Evolutionary conservation across 306 rosid species (phyloP).

Genomic region (Sophora flavescens): DNA sequence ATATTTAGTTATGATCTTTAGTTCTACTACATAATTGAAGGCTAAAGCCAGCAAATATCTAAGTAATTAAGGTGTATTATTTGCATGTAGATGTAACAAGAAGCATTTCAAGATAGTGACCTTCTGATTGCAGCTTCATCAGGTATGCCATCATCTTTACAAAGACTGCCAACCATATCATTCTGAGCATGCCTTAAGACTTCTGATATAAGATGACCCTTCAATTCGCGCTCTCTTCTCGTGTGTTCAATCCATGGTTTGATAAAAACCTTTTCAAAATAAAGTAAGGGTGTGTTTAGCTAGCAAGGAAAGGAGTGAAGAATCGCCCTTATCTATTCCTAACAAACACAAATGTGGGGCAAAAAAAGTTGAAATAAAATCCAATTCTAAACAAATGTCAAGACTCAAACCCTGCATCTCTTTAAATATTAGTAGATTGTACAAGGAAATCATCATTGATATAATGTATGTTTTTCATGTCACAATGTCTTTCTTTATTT

Average conservation of each 20-base stretch:
- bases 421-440: neutral
- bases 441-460: neutral
- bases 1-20: neutral
- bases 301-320: neutral
- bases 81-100: neutral
- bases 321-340: neutral
- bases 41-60: neutral
- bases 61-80: neutral
- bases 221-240: conserved; percentile 28
- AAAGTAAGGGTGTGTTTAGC: neutral
- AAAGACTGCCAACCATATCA: conserved; percentile 31
- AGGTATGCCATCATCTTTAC: conserved; percentile 33
- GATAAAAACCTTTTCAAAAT: conserved; percentile 28
- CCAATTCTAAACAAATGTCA: no score
- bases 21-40: neutral
- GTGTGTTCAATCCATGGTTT: conserved; percentile 51
- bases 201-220: conserved; percentile 36
- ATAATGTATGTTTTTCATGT: neutral
- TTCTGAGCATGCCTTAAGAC: conserved; percentile 32
- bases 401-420: neutral
- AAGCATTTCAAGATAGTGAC: conserved; percentile 3
- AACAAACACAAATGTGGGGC: neutral
- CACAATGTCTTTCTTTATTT: neutral
- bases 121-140: conserved; percentile 39
- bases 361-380: neutral